Conservation (phyloP, 1,284 basidiomycete genomes). For the Ustilago lituana region DNA sequence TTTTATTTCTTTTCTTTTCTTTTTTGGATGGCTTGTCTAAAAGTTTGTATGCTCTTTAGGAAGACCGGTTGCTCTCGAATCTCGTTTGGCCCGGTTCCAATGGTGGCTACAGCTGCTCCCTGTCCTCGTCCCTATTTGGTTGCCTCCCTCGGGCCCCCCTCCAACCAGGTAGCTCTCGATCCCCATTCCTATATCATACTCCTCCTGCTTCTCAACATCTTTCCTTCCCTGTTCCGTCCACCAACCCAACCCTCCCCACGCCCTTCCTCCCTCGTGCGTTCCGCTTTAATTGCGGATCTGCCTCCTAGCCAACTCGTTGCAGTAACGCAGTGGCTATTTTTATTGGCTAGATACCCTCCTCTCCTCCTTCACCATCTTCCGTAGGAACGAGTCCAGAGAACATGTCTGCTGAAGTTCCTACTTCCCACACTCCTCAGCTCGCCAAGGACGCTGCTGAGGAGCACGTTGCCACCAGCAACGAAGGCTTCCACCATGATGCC, state of each 20-base stretch:
- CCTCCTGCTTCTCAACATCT: background rate
- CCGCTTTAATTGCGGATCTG: constrained; percentile 16
- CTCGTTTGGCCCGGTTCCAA: background rate
- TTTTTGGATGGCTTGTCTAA: no score
- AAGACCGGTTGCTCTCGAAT: no score
- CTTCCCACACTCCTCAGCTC: constrained; percentile 31
- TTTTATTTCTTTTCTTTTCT: no score
- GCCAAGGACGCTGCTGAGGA: constrained; percentile 31
- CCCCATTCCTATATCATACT: constrained; percentile 31
- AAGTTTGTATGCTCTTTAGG: background rate
- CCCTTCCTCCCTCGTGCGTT: constrained; percentile 11
- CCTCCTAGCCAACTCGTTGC: constrained; percentile 3
- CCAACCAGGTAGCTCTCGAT: no score
- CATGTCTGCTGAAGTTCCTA: constrained; percentile 26
- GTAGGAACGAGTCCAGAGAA: background rate
- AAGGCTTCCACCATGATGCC: constrained; percentile 35
- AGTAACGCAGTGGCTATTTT: constrained; percentile 6
- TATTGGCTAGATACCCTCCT: background rate
- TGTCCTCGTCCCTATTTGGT: no score
- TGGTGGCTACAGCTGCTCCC: background rate
- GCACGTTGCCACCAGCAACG: constrained; percentile 21
- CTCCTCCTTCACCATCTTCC: background rate
- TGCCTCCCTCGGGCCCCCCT: no score
- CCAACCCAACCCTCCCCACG: background rate
- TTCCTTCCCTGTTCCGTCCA: background rate